Base-by-base conservation (phyloP, 2,329 filamentous ascomycete species). In the Sclerotinia minor region DNA sequence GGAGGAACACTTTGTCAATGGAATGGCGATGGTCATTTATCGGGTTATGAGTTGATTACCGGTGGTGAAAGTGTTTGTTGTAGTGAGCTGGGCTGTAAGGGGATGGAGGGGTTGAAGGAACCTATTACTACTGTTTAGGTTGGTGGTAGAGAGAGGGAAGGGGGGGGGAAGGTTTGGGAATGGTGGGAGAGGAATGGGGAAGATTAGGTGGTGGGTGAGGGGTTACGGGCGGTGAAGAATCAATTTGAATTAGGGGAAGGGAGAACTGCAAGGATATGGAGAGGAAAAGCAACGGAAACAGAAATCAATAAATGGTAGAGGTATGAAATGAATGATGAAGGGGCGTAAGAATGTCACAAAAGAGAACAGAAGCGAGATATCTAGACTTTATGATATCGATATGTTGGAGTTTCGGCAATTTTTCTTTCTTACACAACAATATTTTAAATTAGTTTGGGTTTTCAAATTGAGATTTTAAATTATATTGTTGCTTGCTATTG, bases 11-110 rank as follows among this genome's bases (percentile, higher is more conserved):
- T 59, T 5, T 65, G 64, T 5, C 50, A 41, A 21, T 65, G 52
- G 52, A 65, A 65, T 59, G 64, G 64, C 0, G 64, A 65, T 59
- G 64, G 64, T 0, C 53, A 59, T 65, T 11, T 65, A 3, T 6
- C 44, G 9, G 53, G 53, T 9, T 65, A 53, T 29, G 64, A 65
- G 29, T 11, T 65, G 6, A 15, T 49, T 19, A 49, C 52, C 0
- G 64, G 64, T 0, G 44, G 53, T 1, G 52, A 59, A 15, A 65
- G 52, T 19, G 64, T 65, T n/a, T 65, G 64, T 41, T 65, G 64
- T 57, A 26, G 9, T 15, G 26, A 15, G 5, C 7, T 26, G 0
- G 64, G 53, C 3, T 65, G 64, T 29, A 50, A 65, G 53, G 64
- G 64, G 5, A 59, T 65, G 64, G 19, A 1, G 3, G 64, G 64